Base-by-base conservation (phyloP, 2,329 filamentous ascomycete genomes). In the Penicillium vulpinum region DNA sequence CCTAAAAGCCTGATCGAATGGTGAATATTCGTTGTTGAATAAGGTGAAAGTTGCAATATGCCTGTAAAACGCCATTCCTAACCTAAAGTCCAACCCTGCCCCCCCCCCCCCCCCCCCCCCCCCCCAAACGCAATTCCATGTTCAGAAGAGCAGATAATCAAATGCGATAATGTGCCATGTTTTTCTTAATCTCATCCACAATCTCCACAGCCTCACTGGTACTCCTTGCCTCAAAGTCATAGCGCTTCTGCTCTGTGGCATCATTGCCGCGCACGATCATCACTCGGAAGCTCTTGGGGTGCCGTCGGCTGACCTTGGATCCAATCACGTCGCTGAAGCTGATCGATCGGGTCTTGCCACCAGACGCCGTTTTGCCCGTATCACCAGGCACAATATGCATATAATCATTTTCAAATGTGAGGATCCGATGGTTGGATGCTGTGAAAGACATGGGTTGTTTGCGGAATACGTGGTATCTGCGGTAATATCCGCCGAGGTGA, bases 381-480 rank as follows among this genome's bases (percentile, higher is more conserved):
- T 80, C 78, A 3, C 72, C 73, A 7, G 85, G 85, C 76, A 88
- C 83, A 60, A 88, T 85, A 68, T 87, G 85, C 72, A 88, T 82
- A 67, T 86, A 87, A 62, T 88, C 85, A 51, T 83, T 84, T 62
- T 87, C 85, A 49, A 88, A 83, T 8, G 85, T 82, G 22, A 88
- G 73, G 13, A 85, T 83, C 39, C 84, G 80, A 21, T 84, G 81
- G 47, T 84, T 84, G 5, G 82, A 83, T 7, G 83, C 81, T 0
- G 85, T 82, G 61, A 88, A 88, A 2, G 83, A 85, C 76, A 87
- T 85, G 28, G 85, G 83, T 64, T 87, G 85, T 69, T 87, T 87
- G 64, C 85, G 83, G 28, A 83, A 80, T 18, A 88, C 85, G 51
- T 83, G 80, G 71, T 86, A 88, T 31, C 85, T 83, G 55, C 85